Percentiles rank a stretch among this genome's conserved stretches.
These are phyloP conservation scores for Cucurbita pepo DNA, from an alignment of 306 rosid species.

Conservation along the genomic window DNA sequence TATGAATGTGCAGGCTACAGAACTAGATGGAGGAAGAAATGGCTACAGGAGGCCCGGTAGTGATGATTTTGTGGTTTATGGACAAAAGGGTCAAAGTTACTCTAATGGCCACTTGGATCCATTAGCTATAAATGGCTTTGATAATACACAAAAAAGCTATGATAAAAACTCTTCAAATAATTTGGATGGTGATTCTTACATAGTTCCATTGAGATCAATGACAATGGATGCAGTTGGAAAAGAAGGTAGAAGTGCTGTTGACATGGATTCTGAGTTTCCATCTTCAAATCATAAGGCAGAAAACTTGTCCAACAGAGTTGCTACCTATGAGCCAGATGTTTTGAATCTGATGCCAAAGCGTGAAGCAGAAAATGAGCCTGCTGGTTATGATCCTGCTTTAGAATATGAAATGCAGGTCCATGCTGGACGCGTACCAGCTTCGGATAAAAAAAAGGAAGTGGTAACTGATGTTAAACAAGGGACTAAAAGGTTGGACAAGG, in stretches of 20 bases:
- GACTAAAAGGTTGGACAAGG: conserved; percentile 42
- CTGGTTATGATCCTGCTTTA: conserved; percentile 69
- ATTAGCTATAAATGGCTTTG: conserved; percentile 39
- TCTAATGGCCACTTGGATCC: conserved; percentile 27
- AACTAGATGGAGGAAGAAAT: conserved; percentile 43
- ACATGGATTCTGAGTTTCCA: conserved; percentile 67
- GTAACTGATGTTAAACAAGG: conserved; percentile 32
- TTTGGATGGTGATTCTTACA: conserved; percentile 71
- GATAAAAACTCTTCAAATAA: conserved; percentile 43
- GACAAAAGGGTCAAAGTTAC: conserved; percentile 32
- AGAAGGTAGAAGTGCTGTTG: conserved; percentile 52
- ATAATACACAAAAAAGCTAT: conserved; percentile 19
- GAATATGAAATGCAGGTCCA: conserved; percentile 74
- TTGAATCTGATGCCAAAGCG: conserved; percentile 76
- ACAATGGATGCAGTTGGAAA: conserved; percentile 37
- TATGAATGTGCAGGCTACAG: conserved; percentile 40
- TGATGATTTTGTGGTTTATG: conserved; percentile 59
- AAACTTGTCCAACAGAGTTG: conserved; percentile 20
- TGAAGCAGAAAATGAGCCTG: conserved; percentile 42
- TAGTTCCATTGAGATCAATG: conserved; percentile 45
- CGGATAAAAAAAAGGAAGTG: conserved; percentile 33
- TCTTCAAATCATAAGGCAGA: conserved; percentile 27
- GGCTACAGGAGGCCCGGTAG: conserved; percentile 33
- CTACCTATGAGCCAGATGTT: conserved; percentile 57
- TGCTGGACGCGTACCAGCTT: conserved; percentile 18